Evolutionary conservation across 108 stramenopile genomes (phyloP).

Genomic region (Hondaea fermentalgiana): DNA sequence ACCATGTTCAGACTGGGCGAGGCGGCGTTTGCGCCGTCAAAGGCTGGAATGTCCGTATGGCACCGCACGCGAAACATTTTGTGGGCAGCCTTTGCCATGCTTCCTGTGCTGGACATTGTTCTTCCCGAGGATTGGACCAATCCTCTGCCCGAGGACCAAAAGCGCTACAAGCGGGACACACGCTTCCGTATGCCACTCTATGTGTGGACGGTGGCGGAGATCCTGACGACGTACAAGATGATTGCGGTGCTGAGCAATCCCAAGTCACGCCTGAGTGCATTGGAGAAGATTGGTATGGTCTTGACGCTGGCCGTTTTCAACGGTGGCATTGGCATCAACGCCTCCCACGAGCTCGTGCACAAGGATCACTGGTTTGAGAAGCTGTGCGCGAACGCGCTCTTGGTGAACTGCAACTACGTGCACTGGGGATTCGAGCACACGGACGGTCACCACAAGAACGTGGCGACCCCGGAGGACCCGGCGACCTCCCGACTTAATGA

Average conservation of each 20-base stretch:
- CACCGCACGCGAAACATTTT: background rate
- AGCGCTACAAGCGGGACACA: background rate
- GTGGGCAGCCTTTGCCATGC: slow-evolving; percentile 2
- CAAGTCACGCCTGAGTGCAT: background rate
- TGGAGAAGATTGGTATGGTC: background rate
- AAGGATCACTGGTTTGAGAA: background rate
- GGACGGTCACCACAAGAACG: slow-evolving; percentile 6
- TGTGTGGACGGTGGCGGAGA: background rate
- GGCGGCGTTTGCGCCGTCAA: background rate
- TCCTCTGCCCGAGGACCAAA: background rate
- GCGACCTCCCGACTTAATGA: background rate
- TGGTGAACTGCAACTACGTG: background rate
- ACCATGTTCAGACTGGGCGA: background rate
- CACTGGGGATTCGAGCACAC: background rate
- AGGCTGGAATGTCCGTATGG: background rate
- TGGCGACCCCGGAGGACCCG: slow-evolving; percentile 2
- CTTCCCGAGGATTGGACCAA: slow-evolving; percentile 11
- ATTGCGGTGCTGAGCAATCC: background rate
- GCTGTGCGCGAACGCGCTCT: background rate
- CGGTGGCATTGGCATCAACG: background rate
- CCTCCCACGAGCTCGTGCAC: slow-evolving; percentile 4
- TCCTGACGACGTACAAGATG: background rate
- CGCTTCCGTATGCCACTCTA: slow-evolving; percentile 2
- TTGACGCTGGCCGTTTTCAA: background rate
- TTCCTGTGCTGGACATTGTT: background rate